Evolutionary conservation across 192 early-diverging fungal species (phyloP), one percentile per base, ranked within the genome.

Genomic region (Coemansia sp.): DNA sequence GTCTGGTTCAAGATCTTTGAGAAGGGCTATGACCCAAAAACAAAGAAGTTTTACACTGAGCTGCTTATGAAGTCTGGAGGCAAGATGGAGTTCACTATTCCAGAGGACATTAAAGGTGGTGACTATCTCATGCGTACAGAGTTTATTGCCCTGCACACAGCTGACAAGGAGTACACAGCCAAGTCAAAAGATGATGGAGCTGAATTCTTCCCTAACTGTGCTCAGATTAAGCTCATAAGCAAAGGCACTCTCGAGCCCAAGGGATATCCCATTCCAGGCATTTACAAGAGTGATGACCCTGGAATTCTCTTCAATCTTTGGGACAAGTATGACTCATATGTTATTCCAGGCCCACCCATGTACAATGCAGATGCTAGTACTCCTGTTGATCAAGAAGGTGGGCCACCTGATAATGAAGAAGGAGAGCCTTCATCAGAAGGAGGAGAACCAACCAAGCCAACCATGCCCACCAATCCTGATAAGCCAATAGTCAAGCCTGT

Each of bases 131-230:
- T 79, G 15, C 68, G 73, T 2, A 57, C 65, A 1, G 77, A 79
- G 34, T 31, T 79, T 31, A 63, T 75, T 57, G 70, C 77, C 18
- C 38, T 79, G 24, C 77, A 79, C 27, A 46, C 65, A 18, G 73
- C 68, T 6, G 29, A 36, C 15, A 34, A 27, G 3, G 27, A 27
- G 2, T 27, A 27, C 27, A 2, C 27, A 1, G 27, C 27, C 27
- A 6, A n/a, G 31, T 66, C 31, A 55, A 55, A 29, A 5, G 3
- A 11, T 27, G 29, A 41, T 27, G 68, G 63, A 31, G 73, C 77
- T 20, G 73, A 79, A 59, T 71, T 63, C 2, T 79, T 71, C 42
- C 68, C 73, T 2, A 72, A 75, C 74, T 79, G 77, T 24, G 57
- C 65, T 16, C 62, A 66, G 24, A 55, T 75, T 27, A 70, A 67